Percentiles rank a stretch among this genome's conserved stretches.
Conservation (phyloP, 495 filamentous ascomycete genomes). For the Aspergillus wentii region DNA sequence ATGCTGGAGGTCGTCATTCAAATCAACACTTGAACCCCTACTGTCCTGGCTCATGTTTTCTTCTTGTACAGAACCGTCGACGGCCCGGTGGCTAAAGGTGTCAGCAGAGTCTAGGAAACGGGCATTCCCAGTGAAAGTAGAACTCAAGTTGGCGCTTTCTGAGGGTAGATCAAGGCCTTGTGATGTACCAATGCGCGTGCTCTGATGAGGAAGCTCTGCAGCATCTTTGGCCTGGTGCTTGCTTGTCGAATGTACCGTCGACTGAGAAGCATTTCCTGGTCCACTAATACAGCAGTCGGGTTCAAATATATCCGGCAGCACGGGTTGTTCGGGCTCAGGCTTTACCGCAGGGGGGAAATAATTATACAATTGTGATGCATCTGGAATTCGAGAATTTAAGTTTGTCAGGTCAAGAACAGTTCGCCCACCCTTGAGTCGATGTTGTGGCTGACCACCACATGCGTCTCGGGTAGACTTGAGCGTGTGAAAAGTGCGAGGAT, state of each 20-base stretch:
- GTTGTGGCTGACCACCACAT: slow-evolving; percentile 37
- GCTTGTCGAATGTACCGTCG: too few species aligned
- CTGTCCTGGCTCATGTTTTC: slow-evolving; percentile 10
- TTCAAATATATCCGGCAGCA: slow-evolving; percentile 27
- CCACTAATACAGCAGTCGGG: slow-evolving; percentile 18
- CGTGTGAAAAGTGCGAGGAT: slow-evolving; percentile 41
- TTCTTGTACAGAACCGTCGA: slow-evolving; percentile 15
- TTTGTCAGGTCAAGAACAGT: slow-evolving; percentile 28
- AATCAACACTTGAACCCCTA: slow-evolving; percentile 9
- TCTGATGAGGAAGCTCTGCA: not conserved
- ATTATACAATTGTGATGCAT: slow-evolving; percentile 25
- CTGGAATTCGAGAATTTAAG: slow-evolving; percentile 14
- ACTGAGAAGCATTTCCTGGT: not conserved
- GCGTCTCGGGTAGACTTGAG: slow-evolving; percentile 29
- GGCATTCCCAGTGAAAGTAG: slow-evolving; percentile 1
- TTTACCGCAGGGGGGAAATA: slow-evolving; percentile 19
- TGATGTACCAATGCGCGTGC: not conserved
- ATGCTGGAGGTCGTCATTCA: slow-evolving; percentile 4
- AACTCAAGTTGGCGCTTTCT: not conserved
- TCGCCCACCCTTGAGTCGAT: slow-evolving; percentile 9
- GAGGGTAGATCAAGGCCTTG: too few species aligned
- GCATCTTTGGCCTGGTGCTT: not conserved
- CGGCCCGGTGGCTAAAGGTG: slow-evolving; percentile 15
- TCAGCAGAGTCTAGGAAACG: slow-evolving; percentile 14
- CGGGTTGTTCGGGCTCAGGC: slow-evolving; percentile 13